A percentile compares a stretch with the other conserved stretches of the same genome.
Evolutionary conservation across 768 basidiomycete genomes (phyloP).

Genomic region (Kwoniella europaea): DNA sequence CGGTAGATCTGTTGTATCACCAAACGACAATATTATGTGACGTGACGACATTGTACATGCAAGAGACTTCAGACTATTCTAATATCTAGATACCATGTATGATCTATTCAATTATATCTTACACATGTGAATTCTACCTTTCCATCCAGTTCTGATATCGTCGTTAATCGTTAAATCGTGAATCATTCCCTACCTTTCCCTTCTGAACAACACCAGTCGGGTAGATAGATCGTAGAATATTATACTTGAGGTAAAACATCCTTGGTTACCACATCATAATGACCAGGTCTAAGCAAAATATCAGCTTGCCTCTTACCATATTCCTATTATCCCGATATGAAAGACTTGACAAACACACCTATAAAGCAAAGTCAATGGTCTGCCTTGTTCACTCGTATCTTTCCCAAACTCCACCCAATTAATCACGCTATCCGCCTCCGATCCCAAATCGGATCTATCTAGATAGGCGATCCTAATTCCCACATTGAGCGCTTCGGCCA

Average conservation of each 20-base stretch:
- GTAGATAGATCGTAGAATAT: background rate
- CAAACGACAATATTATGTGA: too few relatives aligned
- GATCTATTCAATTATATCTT: background rate
- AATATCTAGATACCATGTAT: background rate
- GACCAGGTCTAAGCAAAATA: conserved; percentile 70
- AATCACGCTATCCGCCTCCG: conserved; percentile 50
- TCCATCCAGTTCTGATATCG: too few relatives aligned
- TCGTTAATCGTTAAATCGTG: background rate
- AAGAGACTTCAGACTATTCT: background rate
- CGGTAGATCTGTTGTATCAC: background rate
- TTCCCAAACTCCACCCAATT: conserved; percentile 59
- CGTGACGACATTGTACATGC: background rate
- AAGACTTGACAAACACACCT: conserved; percentile 61
- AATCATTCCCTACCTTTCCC: background rate
- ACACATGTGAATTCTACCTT: too few relatives aligned
- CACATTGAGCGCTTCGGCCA: conserved; percentile 70
- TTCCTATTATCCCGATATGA: background rate
- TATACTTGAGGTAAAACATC: conserved; percentile 35
- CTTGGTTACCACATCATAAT: conserved; percentile 75
- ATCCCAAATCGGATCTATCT: conserved; percentile 64
- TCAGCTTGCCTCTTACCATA: background rate
- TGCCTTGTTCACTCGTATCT: conserved; percentile 59
- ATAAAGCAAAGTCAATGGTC: conserved; percentile 73
- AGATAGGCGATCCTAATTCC: conserved; percentile 79
- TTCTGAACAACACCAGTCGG: background rate